These are phyloP conservation scores for Cutaneotrichosporon dermatis DNA, from an alignment of 1,284 basidiomycete genomes.

Conservation along the genomic window DNA sequence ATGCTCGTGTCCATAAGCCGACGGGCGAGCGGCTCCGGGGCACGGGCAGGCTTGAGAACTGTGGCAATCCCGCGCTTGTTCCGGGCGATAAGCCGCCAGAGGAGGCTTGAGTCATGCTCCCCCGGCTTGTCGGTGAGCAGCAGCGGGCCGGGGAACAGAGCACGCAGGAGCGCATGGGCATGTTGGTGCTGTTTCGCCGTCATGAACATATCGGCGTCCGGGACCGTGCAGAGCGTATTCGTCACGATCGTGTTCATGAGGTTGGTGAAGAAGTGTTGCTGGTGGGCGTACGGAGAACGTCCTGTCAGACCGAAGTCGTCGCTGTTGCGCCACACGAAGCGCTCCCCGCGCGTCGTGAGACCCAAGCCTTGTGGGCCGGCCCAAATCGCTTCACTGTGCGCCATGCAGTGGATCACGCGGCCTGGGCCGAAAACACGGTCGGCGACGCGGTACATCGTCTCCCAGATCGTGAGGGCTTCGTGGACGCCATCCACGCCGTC, in stretches of 20 bases:
- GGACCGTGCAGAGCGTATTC: constrained; percentile 26
- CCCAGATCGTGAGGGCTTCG: constrained; percentile 22
- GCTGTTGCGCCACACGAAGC: constrained; percentile 20
- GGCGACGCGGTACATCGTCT: constrained; percentile 21
- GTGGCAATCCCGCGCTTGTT: neutral
- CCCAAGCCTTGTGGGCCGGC: constrained; percentile 25
- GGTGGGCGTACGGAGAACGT: constrained; percentile 18
- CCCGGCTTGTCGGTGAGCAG: constrained; percentile 33
- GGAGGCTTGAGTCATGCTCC: constrained; percentile 16
- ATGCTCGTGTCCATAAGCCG: constrained; percentile 3
- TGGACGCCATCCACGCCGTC: constrained; percentile 9
- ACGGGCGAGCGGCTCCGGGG: constrained; percentile 1
- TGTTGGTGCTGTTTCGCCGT: constrained; percentile 20
- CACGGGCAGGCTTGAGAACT: constrained; percentile 2
- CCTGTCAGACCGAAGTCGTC: constrained; percentile 35
- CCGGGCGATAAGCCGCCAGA: constrained; percentile 15
- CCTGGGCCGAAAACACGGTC: constrained; percentile 22
- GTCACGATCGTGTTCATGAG: constrained; percentile 27
- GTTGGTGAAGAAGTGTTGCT: constrained; percentile 31
- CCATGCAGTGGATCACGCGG: constrained; percentile 36
- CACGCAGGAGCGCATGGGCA: constrained; percentile 33
- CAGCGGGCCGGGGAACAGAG: constrained; percentile 30
- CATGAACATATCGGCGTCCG: constrained; percentile 42
- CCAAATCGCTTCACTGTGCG: constrained; percentile 30
- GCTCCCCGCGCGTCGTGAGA: neutral